phyloP scores from a whole-genome alignment of 163 green algal genomes.

The Scenedesmus sp. region DNA sequence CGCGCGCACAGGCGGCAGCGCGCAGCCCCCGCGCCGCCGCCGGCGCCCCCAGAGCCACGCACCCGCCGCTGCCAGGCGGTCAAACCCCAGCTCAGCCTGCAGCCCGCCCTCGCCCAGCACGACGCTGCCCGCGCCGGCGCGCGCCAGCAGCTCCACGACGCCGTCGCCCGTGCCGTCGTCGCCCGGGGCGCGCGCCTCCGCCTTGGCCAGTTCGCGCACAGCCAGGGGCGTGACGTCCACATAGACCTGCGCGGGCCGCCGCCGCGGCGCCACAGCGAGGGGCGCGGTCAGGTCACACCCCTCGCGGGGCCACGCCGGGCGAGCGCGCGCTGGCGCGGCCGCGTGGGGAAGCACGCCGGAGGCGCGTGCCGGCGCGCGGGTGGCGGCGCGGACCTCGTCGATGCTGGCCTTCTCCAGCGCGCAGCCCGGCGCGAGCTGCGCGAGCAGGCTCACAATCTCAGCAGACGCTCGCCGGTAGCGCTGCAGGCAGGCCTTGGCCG shows the following conservation, averaged over 20 bases:
- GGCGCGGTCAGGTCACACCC: too few species aligned
- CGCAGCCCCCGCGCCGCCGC: too few species aligned
- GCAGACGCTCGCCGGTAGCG: constrained; percentile 76
- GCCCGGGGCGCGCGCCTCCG: neutral
- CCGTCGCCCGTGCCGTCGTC: too few species aligned
- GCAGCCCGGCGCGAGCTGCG: constrained; percentile 25
- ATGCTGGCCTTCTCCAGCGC: constrained; percentile 79
- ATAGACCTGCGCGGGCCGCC: too few species aligned
- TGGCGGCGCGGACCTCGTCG: constrained; percentile 90
- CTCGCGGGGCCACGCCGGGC: too few species aligned
- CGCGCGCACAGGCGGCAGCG: too few species aligned
- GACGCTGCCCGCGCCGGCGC: constrained; percentile 60
- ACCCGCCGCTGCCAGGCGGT: constrained; percentile 70
- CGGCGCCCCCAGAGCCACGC: neutral
- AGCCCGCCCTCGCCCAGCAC: constrained; percentile 63
- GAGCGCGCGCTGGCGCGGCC: too few species aligned
- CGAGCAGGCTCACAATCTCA: constrained; percentile 80
- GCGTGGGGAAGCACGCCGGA: too few species aligned
- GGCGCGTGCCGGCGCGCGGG: too few species aligned
- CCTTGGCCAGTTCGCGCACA: constrained; percentile 18
- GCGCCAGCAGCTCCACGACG: constrained; percentile 18
- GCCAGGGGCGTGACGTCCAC: constrained; percentile 77
- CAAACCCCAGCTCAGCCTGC: constrained; percentile 56
- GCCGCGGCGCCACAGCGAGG: too few species aligned
- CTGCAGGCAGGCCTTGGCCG: constrained; percentile 84